Evolutionary conservation across 2,329 filamentous ascomycete species (phyloP).

Genomic region (Xylaria sp.): DNA sequence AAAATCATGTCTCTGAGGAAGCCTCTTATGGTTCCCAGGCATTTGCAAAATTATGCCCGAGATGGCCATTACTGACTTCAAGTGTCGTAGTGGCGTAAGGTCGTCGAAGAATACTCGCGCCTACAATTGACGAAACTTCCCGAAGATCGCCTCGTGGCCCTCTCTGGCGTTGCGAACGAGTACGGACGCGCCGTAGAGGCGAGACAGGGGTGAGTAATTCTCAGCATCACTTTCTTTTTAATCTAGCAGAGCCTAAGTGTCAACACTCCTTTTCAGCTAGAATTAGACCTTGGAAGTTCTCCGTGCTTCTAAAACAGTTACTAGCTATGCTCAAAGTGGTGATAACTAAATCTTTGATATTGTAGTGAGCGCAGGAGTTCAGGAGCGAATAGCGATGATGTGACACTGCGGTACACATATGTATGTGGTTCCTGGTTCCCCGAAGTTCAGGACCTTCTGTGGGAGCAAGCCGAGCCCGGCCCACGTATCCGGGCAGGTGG

Average conservation of each 20-base stretch:
- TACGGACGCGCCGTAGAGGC: constrained; percentile 18
- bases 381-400: not conserved
- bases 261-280: not conserved
- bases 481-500: constrained; percentile 9
- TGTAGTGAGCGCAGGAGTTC: not conserved
- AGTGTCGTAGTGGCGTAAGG: constrained; percentile 15
- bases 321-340: not conserved
- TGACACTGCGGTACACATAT: not conserved
- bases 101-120: constrained; percentile 24
- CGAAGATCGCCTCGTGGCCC: constrained; percentile 26
- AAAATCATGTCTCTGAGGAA: not conserved
- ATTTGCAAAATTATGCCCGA: no score
- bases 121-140: constrained; percentile 25
- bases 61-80: not conserved
- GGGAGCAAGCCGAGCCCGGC: constrained; percentile 19
- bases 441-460: constrained; percentile 9
- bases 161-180: constrained; percentile 27
- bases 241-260: not conserved
- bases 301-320: not conserved
- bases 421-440: constrained; percentile 12
- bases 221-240: not conserved
- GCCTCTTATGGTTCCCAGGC: no score
- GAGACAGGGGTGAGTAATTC: not conserved
- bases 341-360: not conserved
- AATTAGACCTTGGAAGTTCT: not conserved